Evolutionary conservation across 106 monocot genomes (phyloP).

Genomic region (Allium cepa): DNA sequence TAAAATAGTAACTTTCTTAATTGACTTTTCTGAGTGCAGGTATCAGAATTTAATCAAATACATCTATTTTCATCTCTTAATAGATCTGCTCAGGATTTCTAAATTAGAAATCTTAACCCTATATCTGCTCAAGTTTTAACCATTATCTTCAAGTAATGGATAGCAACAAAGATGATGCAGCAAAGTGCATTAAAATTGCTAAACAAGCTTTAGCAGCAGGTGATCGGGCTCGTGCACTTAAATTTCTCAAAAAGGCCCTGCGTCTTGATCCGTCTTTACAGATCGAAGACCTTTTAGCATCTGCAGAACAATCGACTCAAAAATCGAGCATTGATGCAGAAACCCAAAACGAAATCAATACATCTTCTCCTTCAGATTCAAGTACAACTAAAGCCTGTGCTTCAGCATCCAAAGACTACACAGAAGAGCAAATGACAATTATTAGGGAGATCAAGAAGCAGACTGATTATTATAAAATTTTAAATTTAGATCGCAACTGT

Average conservation of each 20-base stretch:
- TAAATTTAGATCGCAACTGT: conserved; percentile 62
- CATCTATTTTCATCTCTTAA: too few relatives aligned
- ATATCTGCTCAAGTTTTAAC: background rate
- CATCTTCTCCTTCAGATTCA: background rate
- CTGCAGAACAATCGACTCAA: conserved; percentile 44
- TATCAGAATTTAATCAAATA: too few relatives aligned
- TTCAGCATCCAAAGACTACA: conserved; percentile 33
- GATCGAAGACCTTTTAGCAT: conserved; percentile 60
- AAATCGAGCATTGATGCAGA: background rate
- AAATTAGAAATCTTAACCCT: background rate
- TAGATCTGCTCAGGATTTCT: background rate
- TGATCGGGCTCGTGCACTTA: conserved; percentile 57
- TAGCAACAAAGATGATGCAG: conserved; percentile 94
- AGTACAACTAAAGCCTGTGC: conserved; percentile 13
- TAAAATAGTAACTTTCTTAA: too few relatives aligned
- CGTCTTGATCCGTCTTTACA: conserved; percentile 83
- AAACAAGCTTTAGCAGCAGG: conserved; percentile 64
- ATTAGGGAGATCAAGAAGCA: conserved; percentile 75
- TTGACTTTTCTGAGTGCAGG: too few relatives aligned
- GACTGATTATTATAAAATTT: conserved; percentile 84
- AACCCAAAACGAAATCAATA: background rate
- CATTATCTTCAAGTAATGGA: conserved; percentile 38
- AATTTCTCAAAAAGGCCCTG: conserved; percentile 73
- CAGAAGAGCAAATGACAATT: conserved; percentile 73
- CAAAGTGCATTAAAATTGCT: conserved; percentile 69